Percentiles rank a stretch among this genome's conserved stretches.
Evolutionary conservation across 805 yeast species (phyloP).

Genomic region (Candida incommunis): DNA sequence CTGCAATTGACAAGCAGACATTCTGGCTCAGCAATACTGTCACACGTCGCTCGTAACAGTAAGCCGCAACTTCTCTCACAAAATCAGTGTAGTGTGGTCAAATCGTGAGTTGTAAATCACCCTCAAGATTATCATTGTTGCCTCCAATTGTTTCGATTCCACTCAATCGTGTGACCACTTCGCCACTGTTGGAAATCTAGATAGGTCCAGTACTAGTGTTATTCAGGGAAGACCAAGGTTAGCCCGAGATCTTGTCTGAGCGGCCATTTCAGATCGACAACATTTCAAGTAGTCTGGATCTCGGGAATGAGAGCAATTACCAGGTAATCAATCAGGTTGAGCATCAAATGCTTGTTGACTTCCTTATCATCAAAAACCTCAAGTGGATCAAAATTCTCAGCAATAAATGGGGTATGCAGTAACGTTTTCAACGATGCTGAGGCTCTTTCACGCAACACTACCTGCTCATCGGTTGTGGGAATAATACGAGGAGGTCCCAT

Average conservation of each 20-base stretch:
- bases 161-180: too few species aligned
- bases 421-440: neutral
- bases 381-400: constrained; percentile 13
- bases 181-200: too few species aligned
- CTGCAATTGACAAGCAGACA: too few species aligned
- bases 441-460: constrained; percentile 11
- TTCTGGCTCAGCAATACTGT: too few species aligned
- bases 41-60: too few species aligned
- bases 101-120: constrained; percentile 46
- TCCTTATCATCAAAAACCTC: constrained; percentile 14
- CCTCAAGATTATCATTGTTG: constrained; percentile 72
- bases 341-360: constrained; percentile 19
- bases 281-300: too few species aligned
- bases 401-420: neutral
- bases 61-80: too few species aligned
- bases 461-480: constrained; percentile 29
- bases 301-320: constrained; percentile 16
- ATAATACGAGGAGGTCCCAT: constrained; percentile 34
- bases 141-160: constrained; percentile 53
- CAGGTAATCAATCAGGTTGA: constrained; percentile 15
- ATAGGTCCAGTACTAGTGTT: too few species aligned
- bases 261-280: too few species aligned
- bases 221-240: too few species aligned
- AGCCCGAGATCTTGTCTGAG: too few species aligned
- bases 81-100: neutral